Base-by-base conservation (phyloP, 208 protist genomes). In the Angomonas deanei region DNA sequence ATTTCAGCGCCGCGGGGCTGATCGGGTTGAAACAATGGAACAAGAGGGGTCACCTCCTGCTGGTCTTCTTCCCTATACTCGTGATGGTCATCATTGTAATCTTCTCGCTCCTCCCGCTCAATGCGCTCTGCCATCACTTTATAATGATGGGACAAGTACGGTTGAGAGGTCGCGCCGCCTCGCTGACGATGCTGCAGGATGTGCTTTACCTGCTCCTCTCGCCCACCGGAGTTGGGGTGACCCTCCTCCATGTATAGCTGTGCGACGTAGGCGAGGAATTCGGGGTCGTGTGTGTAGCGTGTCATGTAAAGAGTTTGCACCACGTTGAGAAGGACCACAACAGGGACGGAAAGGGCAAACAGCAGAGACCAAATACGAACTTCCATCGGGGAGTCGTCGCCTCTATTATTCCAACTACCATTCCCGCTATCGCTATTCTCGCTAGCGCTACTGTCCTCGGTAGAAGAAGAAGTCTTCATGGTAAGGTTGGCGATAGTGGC, bases 221-320 rank as follows among this genome's bases (percentile, higher is more conserved):
- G 23, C 33, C 4, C 4, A 15, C 3, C 62, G 24, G 21, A 53
- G 47, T 42, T 42, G 34, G 8, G 15, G 34, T 42, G 34, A 15
- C 10, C 34, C 10, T 42, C 15, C 34, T 8, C 34, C 10, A 53
- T n/a, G 47, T 53, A 24, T n/a, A 53, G 47, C 47, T 53, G n/a
- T 6, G 47, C 47, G 11, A 24, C 21, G 47, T 53, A 53, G 47
- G 47, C 47, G n/a, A 53, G 47, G 21, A 74, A 65, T 11, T 63
- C 36, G 10, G 48, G 57, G 49, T 70, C 72, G 48, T 74, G 55
- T 0, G 84, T 88, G 69, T 82, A 90, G 17, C 70, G 60, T 34
- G 84, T 68, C 82, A 92, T 89, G 64, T 90, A 92, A 54, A 80
- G 59, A 2, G 75, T 82, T 66, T 94, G 88, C 67, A 66, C 72